phyloP scores from a whole-genome alignment of 1,284 basidiomycete genomes.

The Coniophora puteana region DNA sequence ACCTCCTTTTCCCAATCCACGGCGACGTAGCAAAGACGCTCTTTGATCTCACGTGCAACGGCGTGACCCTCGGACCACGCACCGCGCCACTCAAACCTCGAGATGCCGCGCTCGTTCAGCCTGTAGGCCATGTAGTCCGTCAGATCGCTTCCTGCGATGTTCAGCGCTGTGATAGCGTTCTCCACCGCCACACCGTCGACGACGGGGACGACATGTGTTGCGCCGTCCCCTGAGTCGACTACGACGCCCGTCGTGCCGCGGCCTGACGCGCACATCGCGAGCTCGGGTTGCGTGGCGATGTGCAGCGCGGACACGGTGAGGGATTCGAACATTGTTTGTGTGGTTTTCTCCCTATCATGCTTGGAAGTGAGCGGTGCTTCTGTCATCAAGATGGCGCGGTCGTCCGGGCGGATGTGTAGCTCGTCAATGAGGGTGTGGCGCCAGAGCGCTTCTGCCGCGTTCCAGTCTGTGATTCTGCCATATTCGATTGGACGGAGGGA shows the following conservation, averaged over 20 bases:
- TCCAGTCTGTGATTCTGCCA: conserved; percentile 62
- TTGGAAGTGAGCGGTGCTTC: conserved; percentile 93
- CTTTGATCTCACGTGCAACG: conserved; percentile 87
- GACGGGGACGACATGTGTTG: conserved; percentile 91
- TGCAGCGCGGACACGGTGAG: conserved; percentile 95
- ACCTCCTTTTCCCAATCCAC: conserved; percentile 87
- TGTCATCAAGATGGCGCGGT: conserved; percentile 91
- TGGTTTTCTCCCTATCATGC: conserved; percentile 95
- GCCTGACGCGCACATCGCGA: conserved; percentile 91
- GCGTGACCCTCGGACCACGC: conserved; percentile 78
- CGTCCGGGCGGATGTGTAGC: conserved; percentile 82
- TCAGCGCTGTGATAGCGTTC: conserved; percentile 79
- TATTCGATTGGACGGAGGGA: neutral
- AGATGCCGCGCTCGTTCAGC: conserved; percentile 79
- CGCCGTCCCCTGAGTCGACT: no score
- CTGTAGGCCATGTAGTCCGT: conserved; percentile 81
- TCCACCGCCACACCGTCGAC: conserved; percentile 86
- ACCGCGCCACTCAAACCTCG: no score
- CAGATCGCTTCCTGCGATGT: conserved; percentile 80
- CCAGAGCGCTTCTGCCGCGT: conserved; percentile 96
- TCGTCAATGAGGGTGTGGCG: conserved; percentile 88
- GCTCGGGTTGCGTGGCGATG: conserved; percentile 90
- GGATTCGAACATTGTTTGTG: conserved; percentile 97
- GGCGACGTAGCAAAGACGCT: conserved; percentile 86
- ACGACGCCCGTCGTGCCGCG: conserved; percentile 92